These are phyloP conservation scores for Colletotrichum nymphaeae DNA, from an alignment of 2,329 filamentous ascomycete genomes.

Conservation along the genomic window DNA sequence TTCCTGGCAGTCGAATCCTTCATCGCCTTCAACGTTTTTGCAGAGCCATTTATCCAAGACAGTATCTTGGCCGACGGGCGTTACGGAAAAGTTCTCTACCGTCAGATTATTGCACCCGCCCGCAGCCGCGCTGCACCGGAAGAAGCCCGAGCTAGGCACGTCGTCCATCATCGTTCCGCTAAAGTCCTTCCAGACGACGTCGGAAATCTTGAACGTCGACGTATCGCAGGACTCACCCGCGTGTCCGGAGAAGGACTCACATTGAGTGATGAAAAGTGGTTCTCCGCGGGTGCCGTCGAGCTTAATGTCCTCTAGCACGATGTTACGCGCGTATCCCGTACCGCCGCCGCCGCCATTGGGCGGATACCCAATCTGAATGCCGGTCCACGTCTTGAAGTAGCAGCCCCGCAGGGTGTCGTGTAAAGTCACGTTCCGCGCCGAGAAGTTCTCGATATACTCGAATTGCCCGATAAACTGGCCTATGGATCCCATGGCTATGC, in stretches of 20 bases:
- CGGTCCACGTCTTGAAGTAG: slow-evolving; percentile 72
- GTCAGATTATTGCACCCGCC: slow-evolving; percentile 46
- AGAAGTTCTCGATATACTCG: slow-evolving; percentile 62
- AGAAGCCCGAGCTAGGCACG: slow-evolving; percentile 42
- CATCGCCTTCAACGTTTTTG: slow-evolving; percentile 40
- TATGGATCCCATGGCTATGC: slow-evolving; percentile 68
- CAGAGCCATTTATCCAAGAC: slow-evolving; percentile 42
- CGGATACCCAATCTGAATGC: slow-evolving; percentile 59
- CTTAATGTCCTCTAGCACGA: slow-evolving; percentile 45
- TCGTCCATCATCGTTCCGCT: slow-evolving; percentile 42
- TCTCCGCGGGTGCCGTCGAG: slow-evolving; percentile 41
- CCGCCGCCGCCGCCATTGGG: slow-evolving; percentile 71
- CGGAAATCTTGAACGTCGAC: slow-evolving; percentile 44
- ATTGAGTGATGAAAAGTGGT: slow-evolving; percentile 49
- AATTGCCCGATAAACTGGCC: slow-evolving; percentile 62
- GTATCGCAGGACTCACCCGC: slow-evolving; percentile 48
- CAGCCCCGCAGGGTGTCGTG: slow-evolving; percentile 58
- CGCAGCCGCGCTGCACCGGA: slow-evolving; percentile 46
- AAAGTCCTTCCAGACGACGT: slow-evolving; percentile 43
- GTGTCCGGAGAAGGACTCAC: slow-evolving; percentile 48
- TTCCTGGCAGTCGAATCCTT: slow-evolving; percentile 41
- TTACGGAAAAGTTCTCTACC: slow-evolving; percentile 41
- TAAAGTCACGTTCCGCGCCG: slow-evolving; percentile 58
- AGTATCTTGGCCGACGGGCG: slow-evolving; percentile 26
- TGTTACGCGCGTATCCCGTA: slow-evolving; percentile 51